Conservation (phyloP, 169 alveolate species). For the Cryptosporidium muris region DNA sequence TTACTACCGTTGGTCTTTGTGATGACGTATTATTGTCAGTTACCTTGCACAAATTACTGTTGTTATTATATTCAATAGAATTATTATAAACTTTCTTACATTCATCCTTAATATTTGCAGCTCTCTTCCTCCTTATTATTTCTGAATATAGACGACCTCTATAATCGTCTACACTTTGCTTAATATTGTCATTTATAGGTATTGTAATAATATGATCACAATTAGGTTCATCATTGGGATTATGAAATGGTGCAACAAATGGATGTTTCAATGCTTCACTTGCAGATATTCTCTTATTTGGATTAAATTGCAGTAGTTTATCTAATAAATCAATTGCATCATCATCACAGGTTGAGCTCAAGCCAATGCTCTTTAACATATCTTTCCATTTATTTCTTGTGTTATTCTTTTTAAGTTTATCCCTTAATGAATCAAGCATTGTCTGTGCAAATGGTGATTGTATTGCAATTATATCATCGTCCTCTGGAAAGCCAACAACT, state of each 20-base stretch:
- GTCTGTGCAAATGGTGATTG: constrained; percentile 87
- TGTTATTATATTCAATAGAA: background rate
- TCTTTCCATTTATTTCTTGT: constrained; percentile 71
- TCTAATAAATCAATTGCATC: constrained; percentile 91
- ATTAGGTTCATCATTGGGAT: constrained; percentile 90
- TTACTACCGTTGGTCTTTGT: too few species aligned
- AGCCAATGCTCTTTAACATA: constrained; percentile 48
- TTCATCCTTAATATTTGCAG: constrained; percentile 1
- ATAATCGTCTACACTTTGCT: constrained; percentile 86
- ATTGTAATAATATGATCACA: constrained; percentile 84
- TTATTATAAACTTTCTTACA: too few species aligned
- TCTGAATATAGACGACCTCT: constrained; percentile 84
- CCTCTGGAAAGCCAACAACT: constrained; percentile 93
- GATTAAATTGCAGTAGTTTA: constrained; percentile 91
- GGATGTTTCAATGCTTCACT: constrained; percentile 94
- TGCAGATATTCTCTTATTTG: constrained; percentile 91
- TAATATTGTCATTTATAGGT: constrained; percentile 85
- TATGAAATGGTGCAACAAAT: constrained; percentile 88
- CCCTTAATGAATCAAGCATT: constrained; percentile 83
- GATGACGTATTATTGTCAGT: too few species aligned
- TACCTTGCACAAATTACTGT: background rate
- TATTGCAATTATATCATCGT: constrained; percentile 89
- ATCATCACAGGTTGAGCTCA: constrained; percentile 75
- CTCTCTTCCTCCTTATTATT: constrained; percentile 83
- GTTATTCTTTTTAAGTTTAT: constrained; percentile 65